phyloP scores from a whole-genome alignment of 176 grass and related monocot species.

The Triticum timopheevii region DNA sequence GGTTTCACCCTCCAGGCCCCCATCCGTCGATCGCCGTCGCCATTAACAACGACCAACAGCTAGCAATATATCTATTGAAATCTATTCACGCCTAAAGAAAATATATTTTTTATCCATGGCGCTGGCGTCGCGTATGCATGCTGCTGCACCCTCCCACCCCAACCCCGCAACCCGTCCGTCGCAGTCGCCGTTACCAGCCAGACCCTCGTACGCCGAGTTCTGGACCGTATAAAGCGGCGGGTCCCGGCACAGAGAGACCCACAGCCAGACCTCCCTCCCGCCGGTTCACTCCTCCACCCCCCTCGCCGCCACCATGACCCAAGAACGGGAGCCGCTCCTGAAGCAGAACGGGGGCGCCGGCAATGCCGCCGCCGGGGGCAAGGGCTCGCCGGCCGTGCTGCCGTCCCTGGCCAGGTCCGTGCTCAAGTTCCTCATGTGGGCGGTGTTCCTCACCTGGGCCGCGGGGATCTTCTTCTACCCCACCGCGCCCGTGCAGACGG shows the following conservation, averaged over 20 bases:
- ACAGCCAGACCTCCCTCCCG: not conserved
- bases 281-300: not conserved
- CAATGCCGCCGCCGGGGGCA: slow-evolving; percentile 17
- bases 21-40: slow-evolving; percentile 8
- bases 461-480: slow-evolving; percentile 70
- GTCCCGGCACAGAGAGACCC: not conserved
- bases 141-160: not conserved
- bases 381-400: slow-evolving; percentile 10
- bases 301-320: slow-evolving; percentile 20
- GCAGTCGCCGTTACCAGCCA: slow-evolving; percentile 3
- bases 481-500: slow-evolving; percentile 33
- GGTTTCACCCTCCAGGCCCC: not conserved
- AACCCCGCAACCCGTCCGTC: not conserved
- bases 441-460: slow-evolving; percentile 64
- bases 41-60: not conserved
- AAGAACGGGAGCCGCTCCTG: slow-evolving; percentile 48
- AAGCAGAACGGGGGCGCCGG: not conserved
- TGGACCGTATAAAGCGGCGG: slow-evolving; percentile 21
- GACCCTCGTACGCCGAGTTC: not conserved
- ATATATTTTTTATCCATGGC: not conserved
- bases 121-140: not conserved
- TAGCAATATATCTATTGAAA: not conserved
- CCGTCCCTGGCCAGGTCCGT: slow-evolving; percentile 52
- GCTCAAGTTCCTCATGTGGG: slow-evolving; percentile 84
- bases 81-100: not conserved